Base-by-base conservation (phyloP, 2,329 filamentous ascomycete species). In the Cytospora mali region DNA sequence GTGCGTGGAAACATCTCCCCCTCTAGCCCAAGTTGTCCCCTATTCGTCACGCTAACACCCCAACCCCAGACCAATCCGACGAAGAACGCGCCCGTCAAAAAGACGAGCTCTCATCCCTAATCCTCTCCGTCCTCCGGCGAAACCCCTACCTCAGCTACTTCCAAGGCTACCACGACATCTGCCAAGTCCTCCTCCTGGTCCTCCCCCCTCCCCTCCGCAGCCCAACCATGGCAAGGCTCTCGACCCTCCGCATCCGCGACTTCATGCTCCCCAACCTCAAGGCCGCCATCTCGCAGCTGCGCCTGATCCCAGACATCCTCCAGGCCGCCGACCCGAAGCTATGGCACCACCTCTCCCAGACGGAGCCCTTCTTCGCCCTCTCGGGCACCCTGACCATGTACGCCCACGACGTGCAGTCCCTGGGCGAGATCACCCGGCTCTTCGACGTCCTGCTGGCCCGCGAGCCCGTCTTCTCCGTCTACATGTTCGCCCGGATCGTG, bases 81-180 rank as follows among this genome's bases (percentile, higher is more conserved):
- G 80, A 84, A 67, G 87, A 94, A 68, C 82, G 96, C 62, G 81
- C 86, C 53, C 75, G 75, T 50, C 89, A 90, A 72, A 97, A 95
- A 73, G 74, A 81, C 60, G 88, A 95, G 71, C 84, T 99, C 2
- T 94, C 88, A 9, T 79, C 86, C 66, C 82, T 99, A 56, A 98
- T 99, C 70, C 85, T 86, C 57, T 84, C 90, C 67, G 87, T 96
- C 16, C 84, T 99, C 52, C 89, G 96, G 58, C 85, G 85, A 35
- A 84, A 96, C 70, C 92, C 93, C 18, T 88, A 89, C 73, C 85
- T 99, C 39, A 92, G 88, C 79, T 99, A 99, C 78, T 99, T 99
- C 75, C 95, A 99, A 79, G 95, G 95, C 73, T 99, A 96, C 75
- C 95, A 99, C 76, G 95, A 99, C 78, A 98, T 99, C 71, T 95